Conservation (phyloP, 768 basidiomycete genomes). For the Termitomyces sp. region DNA sequence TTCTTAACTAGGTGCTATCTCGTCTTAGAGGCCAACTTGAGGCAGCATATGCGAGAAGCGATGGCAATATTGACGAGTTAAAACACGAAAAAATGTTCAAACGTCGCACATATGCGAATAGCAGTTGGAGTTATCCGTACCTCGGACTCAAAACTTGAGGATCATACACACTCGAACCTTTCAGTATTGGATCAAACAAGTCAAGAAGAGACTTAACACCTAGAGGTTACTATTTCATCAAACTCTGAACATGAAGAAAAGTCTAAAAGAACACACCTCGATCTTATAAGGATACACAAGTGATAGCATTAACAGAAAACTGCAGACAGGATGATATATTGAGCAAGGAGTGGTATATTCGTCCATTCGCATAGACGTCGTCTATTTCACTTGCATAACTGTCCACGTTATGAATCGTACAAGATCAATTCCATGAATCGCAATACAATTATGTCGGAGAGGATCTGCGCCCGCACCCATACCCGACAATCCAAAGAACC, state of each 20-base stretch:
- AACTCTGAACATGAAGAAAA: neutral
- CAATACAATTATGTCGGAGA: neutral
- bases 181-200: neutral
- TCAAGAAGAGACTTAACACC: neutral
- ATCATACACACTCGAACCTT: too few species aligned
- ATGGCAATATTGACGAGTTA: too few species aligned
- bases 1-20: neutral
- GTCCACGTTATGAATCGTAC: neutral
- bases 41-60: too few species aligned
- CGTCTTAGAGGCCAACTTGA: neutral
- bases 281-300: neutral
- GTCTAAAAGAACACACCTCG: neutral
- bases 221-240: neutral
- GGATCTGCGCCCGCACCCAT: neutral
- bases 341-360: neutral
- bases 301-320: neutral
- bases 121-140: neutral
- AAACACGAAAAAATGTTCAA: too few species aligned
- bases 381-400: neutral
- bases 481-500: neutral
- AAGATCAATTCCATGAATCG: neutral
- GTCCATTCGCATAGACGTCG: neutral
- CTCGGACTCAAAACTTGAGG: neutral
- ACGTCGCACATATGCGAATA: neutral
- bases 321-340: neutral